Evolutionary conservation across 495 filamentous ascomycete genomes (phyloP).

Genomic region (Xylaria bambusicola): DNA sequence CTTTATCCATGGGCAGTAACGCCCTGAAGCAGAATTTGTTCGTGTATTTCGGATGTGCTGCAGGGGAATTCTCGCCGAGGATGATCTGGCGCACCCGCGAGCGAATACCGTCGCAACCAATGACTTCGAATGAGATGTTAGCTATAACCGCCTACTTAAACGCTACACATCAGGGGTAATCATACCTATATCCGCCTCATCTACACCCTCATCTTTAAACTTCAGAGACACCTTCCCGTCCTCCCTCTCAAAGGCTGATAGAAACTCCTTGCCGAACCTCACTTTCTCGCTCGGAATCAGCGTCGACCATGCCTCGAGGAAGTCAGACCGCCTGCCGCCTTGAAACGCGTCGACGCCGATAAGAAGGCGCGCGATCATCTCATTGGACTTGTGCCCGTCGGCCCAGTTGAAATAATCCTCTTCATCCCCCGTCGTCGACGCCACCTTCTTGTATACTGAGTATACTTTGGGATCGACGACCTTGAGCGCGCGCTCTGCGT

Average conservation of each 20-base stretch:
- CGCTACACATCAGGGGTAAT: not conserved
- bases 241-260: conserved; percentile 10
- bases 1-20: conserved; percentile 41
- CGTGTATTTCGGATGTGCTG: conserved; percentile 37
- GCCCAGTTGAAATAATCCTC: conserved; percentile 49
- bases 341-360: conserved; percentile 47
- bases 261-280: conserved; percentile 39
- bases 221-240: conserved; percentile 25
- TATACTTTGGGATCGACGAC: conserved; percentile 45
- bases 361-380: conserved; percentile 35
- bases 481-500: conserved; percentile 57
- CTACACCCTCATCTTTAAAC: conserved; percentile 40
- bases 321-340: conserved; percentile 42
- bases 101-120: conserved; percentile 50
- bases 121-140: conserved; percentile 29
- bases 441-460: conserved; percentile 36
- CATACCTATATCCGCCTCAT: conserved; percentile 37
- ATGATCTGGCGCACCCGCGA: conserved; percentile 42
- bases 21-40: conserved; percentile 47
- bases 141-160: not conserved
- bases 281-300: conserved; percentile 27
- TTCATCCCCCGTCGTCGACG: conserved; percentile 39
- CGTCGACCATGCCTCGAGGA: conserved; percentile 45
- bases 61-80: conserved; percentile 30
- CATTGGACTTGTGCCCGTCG: conserved; percentile 35